These are phyloP conservation scores for Albophoma yamanashiensis DNA, from an alignment of 2,329 filamentous ascomycete genomes.

Conservation along the genomic window DNA sequence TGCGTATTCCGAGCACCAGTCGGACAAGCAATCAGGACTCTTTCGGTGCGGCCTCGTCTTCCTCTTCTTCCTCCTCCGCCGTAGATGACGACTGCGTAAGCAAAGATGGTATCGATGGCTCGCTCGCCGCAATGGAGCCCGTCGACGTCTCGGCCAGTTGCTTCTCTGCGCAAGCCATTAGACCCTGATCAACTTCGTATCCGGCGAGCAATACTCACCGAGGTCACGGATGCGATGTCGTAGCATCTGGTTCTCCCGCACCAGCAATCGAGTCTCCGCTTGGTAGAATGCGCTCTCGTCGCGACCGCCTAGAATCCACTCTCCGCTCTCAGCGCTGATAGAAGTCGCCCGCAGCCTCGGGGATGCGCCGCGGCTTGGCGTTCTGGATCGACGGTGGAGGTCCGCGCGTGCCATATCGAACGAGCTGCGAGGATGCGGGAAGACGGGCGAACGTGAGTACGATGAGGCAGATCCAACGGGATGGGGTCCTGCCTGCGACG, in stretches of 20 bases:
- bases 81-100: slow-evolving; percentile 35
- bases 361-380: slow-evolving; percentile 46
- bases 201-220: slow-evolving; percentile 34
- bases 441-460: slow-evolving; percentile 39
- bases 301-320: slow-evolving; percentile 52
- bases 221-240: slow-evolving; percentile 63
- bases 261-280: slow-evolving; percentile 68
- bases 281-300: slow-evolving; percentile 75
- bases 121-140: slow-evolving; percentile 22
- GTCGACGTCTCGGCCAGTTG: slow-evolving; percentile 34
- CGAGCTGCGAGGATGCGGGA: slow-evolving; percentile 43
- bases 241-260: slow-evolving; percentile 75
- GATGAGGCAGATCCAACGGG: slow-evolving; percentile 26
- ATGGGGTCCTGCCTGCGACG: slow-evolving; percentile 20
- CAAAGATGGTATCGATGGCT: slow-evolving; percentile 38
- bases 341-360: slow-evolving; percentile 46
- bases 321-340: slow-evolving; percentile 47
- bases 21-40: slow-evolving; percentile 4
- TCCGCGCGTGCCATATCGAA: slow-evolving; percentile 48
- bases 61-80: slow-evolving; percentile 25
- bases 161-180: slow-evolving; percentile 28
- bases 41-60: slow-evolving; percentile 6
- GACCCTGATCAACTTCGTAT: neutral
- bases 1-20: neutral
- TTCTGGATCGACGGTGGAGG: slow-evolving; percentile 45